Conservation (phyloP, 495 filamentous ascomycete species). For the Daldinia caldariorum region DNA sequence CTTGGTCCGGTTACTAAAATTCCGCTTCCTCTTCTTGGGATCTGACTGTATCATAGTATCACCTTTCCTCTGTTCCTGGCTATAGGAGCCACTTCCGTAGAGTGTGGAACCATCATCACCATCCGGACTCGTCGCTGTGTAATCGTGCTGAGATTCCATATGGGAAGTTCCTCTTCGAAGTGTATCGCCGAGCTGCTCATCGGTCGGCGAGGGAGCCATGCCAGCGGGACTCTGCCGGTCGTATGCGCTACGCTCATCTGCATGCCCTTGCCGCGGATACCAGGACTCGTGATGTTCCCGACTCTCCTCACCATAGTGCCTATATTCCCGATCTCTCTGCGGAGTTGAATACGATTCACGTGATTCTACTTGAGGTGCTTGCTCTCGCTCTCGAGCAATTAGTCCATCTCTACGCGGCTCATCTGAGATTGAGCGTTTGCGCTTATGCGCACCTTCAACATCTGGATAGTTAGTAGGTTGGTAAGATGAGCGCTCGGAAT, state of each 20-base stretch:
- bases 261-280: conserved; percentile 53
- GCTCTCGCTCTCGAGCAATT: conserved; percentile 37
- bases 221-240: conserved; percentile 56
- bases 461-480: conserved; percentile 52
- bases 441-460: conserved; percentile 59
- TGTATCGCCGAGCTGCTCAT: conserved; percentile 57
- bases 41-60: conserved; percentile 70
- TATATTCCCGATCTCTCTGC: conserved; percentile 56
- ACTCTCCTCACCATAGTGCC: conserved; percentile 52
- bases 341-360: conserved; percentile 54
- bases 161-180: conserved; percentile 53
- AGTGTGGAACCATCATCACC: conserved; percentile 56
- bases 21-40: conserved; percentile 81
- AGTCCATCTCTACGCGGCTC: conserved; percentile 52
- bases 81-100: conserved; percentile 56
- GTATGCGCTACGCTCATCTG: conserved; percentile 56
- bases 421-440: conserved; percentile 62
- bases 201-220: conserved; percentile 53
- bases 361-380: conserved; percentile 50
- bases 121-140: conserved; percentile 59
- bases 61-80: conserved; percentile 56
- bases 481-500: conserved; percentile 52
- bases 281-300: conserved; percentile 56
- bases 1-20: conserved; percentile 97
- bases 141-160: conserved; percentile 53